Evolutionary conservation across 2,329 filamentous ascomycete genomes (phyloP).

Genomic region (Colletotrichum siamense): DNA sequence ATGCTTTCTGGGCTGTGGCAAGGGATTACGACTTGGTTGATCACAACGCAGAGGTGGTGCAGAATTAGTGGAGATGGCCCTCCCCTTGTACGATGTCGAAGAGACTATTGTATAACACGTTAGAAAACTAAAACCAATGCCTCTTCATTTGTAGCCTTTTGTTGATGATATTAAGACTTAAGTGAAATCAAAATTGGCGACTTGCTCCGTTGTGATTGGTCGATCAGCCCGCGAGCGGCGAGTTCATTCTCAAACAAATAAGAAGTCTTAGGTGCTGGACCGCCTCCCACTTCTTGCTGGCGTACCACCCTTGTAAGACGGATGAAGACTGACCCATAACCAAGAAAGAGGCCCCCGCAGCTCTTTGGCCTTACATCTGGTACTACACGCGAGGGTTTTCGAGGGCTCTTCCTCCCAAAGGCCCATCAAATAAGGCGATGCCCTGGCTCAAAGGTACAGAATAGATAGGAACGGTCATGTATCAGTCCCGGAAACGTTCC

Average conservation of each 20-base stretch:
- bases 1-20: slow-evolving; percentile 57
- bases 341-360: background rate
- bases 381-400: background rate
- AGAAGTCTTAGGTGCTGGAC: background rate
- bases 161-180: background rate
- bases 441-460: background rate
- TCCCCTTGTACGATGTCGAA: background rate
- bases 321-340: background rate
- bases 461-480: background rate
- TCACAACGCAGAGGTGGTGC: background rate
- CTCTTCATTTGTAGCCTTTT: background rate
- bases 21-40: slow-evolving; percentile 42
- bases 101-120: background rate
- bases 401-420: background rate
- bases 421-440: background rate
- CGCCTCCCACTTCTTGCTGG: no score
- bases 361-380: background rate
- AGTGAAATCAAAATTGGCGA: background rate
- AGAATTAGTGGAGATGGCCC: background rate
- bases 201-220: background rate
- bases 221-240: no score
- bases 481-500: background rate
- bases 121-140: background rate
- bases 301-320: no score
- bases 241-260: no score